Evolutionary conservation across 2,329 filamentous ascomycete species (phyloP).

Genomic region (Claviceps sorghi): DNA sequence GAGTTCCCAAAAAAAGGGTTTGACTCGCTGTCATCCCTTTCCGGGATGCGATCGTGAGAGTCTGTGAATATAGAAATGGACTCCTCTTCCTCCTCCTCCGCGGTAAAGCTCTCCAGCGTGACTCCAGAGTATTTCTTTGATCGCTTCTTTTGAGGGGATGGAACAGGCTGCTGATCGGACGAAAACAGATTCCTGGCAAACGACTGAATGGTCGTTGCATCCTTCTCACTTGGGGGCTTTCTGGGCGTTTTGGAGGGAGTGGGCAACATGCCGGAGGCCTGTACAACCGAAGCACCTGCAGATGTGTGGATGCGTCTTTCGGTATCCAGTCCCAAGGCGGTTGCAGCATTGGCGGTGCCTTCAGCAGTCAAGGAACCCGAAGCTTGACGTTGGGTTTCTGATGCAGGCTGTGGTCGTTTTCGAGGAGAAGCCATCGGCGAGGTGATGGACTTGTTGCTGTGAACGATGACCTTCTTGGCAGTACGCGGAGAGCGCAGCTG

Average conservation of each 20-base stretch:
- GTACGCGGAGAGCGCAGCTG: constrained; percentile 19
- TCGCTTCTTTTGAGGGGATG: constrained; percentile 43
- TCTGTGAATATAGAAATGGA: constrained; percentile 66
- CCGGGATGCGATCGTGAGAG: constrained; percentile 61
- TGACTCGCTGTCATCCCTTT: constrained; percentile 46
- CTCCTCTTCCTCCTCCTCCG: constrained; percentile 40
- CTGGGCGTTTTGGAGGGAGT: constrained; percentile 67
- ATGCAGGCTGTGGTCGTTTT: constrained; percentile 34
- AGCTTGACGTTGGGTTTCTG: constrained; percentile 33
- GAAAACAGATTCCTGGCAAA: constrained; percentile 49
- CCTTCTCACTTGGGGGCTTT: constrained; percentile 42
- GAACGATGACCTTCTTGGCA: constrained; percentile 17
- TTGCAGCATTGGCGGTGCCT: constrained; percentile 27
- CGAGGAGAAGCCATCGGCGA: constrained; percentile 32
- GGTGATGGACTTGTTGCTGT: constrained; percentile 18
- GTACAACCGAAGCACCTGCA: constrained; percentile 15
- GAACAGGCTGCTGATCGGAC: constrained; percentile 42
- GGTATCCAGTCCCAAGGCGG: constrained; percentile 22
- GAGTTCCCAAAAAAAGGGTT: constrained; percentile 56
- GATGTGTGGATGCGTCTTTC: constrained; percentile 15
- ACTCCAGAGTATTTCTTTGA: constrained; percentile 41
- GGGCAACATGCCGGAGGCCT: constrained; percentile 45
- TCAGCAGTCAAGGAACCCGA: constrained; percentile 31
- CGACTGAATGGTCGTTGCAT: constrained; percentile 34
- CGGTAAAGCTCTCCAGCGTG: constrained; percentile 42